Evolutionary conservation across 805 yeast genomes (phyloP), one percentile per base, ranked within the genome.

Genomic region (Candida multigemmis): DNA sequence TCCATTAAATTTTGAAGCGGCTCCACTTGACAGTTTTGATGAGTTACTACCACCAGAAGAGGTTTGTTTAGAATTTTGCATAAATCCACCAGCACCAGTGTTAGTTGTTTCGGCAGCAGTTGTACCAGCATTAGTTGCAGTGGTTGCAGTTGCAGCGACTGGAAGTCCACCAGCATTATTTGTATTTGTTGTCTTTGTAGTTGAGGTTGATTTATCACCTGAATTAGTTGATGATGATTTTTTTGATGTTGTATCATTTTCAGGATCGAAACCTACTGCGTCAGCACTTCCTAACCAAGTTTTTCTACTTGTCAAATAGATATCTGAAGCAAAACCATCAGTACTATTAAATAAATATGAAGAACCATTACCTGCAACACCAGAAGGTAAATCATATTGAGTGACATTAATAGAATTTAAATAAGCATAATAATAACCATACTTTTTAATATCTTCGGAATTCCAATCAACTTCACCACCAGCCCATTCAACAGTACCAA

Each of bases 401-500:
- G 71, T 65, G 25, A 86, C 68, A 10, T 66, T 60, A 19, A 84
- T 62, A 23, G 68, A 65, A 42, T 75, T 62, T 24, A 87, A 42
- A 32, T 69, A 64, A 15, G 81, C 76, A 48, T 74, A 84, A 59
- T 71, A 78, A 60, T 86, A 87, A n/a, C 96, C 96, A 27, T 77
- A 71, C 31, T 79, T 60, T 34, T 62, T 43, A 32, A 86, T 70
- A 53, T 85, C 96, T 3, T 63, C 48, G 9, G 87, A 68, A 50
- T 78, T 55, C 96, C 96, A 87, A 59, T 83, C 64, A 35, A 87
- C 74, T 16, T 37, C 61, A 57, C 96, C 96, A 56, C 95, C 95
- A 19, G 94, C 82, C 87, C 87, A 86, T 31, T 65, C 79, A 35
- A 71, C 63, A 9, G 86, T 78, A 62, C 87, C 87, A 15, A 43